phyloP scores from a whole-genome alignment of 2,329 filamentous ascomycete species.

The Microsporum ferrugineum region DNA sequence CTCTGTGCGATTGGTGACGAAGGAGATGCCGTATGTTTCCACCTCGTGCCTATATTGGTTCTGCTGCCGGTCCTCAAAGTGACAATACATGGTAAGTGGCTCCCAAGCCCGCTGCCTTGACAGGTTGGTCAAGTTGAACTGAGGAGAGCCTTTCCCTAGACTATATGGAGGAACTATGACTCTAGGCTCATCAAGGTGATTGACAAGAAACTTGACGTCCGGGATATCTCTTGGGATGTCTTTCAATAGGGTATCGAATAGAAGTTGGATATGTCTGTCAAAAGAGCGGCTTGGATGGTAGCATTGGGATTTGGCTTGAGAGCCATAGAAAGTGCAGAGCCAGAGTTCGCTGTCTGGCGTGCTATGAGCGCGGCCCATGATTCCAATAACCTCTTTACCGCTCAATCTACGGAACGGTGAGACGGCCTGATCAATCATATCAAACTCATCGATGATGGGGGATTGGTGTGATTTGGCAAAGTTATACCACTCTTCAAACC shows the following conservation, averaged over 20 bases:
- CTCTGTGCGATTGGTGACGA: slow-evolving; percentile 5
- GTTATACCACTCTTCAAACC: slow-evolving; percentile 8
- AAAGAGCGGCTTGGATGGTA: slow-evolving; percentile 4
- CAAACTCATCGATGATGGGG: slow-evolving; percentile 10
- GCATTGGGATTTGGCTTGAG: slow-evolving; percentile 1
- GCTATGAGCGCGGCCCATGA: slow-evolving; percentile 1
- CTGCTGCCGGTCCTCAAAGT: neutral
- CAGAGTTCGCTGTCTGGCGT: slow-evolving; percentile 5
- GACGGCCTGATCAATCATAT: slow-evolving; percentile 5
- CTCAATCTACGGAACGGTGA: slow-evolving; percentile 9
- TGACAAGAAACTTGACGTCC: slow-evolving; percentile 9
- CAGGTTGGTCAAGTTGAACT: slow-evolving; percentile 7
- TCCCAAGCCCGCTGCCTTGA: slow-evolving; percentile 5
- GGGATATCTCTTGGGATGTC: slow-evolving; percentile 4
- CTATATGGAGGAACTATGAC: neutral
- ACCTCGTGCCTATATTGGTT: neutral
- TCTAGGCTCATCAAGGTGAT: slow-evolving; percentile 10
- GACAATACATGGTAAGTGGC: slow-evolving; percentile 1
- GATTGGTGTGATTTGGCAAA: slow-evolving; percentile 9
- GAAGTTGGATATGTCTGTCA: slow-evolving; percentile 6
- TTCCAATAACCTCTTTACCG: slow-evolving; percentile 5
- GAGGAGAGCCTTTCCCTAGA: no score
- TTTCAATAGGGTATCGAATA: slow-evolving; percentile 6
- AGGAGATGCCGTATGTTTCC: slow-evolving; percentile 5
- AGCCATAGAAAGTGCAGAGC: slow-evolving; percentile 6